A percentile compares a stretch with the other conserved stretches of the same genome.
These are phyloP conservation scores for Pseudisothecium myosuroides DNA, from an alignment of 225 moss, liverwort and hornwort species.

Conservation along the genomic window DNA sequence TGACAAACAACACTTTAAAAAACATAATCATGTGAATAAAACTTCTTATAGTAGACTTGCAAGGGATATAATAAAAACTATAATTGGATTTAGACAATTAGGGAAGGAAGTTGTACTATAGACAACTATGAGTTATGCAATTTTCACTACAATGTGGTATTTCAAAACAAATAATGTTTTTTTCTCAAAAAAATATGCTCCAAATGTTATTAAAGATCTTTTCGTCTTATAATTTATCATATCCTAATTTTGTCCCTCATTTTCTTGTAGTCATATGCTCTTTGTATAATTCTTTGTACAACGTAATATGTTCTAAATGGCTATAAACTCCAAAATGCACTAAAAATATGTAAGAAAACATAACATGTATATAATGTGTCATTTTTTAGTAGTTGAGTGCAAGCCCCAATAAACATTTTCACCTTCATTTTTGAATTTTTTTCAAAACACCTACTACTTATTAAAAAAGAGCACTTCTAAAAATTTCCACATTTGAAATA, in stretches of 20 bases:
- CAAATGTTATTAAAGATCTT: too few relatives aligned
- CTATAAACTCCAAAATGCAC: not conserved
- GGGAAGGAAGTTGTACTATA: not conserved
- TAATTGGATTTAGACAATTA: not conserved
- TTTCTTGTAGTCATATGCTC: not conserved
- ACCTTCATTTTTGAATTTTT: not conserved
- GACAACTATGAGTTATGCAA: not conserved
- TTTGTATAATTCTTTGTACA: not conserved
- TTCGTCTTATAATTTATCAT: not conserved
- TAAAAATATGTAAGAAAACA: not conserved
- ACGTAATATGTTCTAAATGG: not conserved
- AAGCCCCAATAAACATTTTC: rapidly evolving
- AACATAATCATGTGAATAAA: not conserved
- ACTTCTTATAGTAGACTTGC: not conserved
- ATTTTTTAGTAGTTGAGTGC: not conserved
- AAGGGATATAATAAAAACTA: rapidly evolving
- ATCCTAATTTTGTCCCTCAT: not conserved
- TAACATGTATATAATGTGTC: not conserved
- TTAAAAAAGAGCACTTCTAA: not conserved
- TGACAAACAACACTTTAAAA: not conserved
- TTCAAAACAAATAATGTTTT: not conserved
- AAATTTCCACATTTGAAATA: not conserved
- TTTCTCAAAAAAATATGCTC: not conserved
- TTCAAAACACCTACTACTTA: not conserved
- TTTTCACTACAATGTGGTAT: not conserved